A percentile compares a stretch with the other conserved stretches of the same genome.
Conservation (phyloP, 805 yeast species). For the Myxozyma nipponensis region DNA sequence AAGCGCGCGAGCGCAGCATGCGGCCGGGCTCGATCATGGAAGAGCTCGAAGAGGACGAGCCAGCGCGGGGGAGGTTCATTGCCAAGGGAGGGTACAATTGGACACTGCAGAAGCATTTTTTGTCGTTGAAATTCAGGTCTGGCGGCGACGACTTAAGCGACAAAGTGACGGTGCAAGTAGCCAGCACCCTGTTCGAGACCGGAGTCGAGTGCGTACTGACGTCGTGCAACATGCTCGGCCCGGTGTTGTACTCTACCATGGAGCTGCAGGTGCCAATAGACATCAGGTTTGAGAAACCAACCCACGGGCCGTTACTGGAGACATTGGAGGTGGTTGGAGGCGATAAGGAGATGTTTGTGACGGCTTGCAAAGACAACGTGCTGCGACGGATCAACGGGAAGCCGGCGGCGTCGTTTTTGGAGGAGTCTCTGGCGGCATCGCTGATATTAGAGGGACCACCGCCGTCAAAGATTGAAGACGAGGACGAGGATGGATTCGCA, state of each 20-base stretch:
- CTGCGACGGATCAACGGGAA: constrained; percentile 51
- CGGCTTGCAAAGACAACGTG: constrained; percentile 54
- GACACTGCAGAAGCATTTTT: constrained; percentile 8
- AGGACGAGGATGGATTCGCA: too few relatives aligned
- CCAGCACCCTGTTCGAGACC: constrained; percentile 24
- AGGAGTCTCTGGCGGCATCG: constrained; percentile 32
- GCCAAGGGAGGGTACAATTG: constrained; percentile 23
- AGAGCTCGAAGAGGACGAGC: not conserved
- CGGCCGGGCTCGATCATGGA: not conserved
- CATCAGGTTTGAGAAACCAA: constrained; percentile 7
- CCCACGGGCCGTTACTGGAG: constrained; percentile 12
- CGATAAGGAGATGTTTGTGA: constrained; percentile 39
- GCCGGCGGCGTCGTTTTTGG: constrained; percentile 58
- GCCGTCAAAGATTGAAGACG: constrained; percentile 4
- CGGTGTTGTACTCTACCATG: constrained; percentile 13
- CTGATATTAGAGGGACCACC: constrained; percentile 22
- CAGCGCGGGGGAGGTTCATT: constrained; percentile 18
- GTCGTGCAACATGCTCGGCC: constrained; percentile 1
- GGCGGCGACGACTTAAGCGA: not conserved
- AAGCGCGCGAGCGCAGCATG: not conserved
- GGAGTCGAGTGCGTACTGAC: constrained; percentile 18
- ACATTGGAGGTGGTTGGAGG: constrained; percentile 3
- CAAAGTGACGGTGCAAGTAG: constrained; percentile 13
- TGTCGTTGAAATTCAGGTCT: constrained; percentile 9
- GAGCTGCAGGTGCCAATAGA: constrained; percentile 14